Base-by-base conservation (phyloP, 2,329 filamentous ascomycete species). In the Arachnomyces sp. region DNA sequence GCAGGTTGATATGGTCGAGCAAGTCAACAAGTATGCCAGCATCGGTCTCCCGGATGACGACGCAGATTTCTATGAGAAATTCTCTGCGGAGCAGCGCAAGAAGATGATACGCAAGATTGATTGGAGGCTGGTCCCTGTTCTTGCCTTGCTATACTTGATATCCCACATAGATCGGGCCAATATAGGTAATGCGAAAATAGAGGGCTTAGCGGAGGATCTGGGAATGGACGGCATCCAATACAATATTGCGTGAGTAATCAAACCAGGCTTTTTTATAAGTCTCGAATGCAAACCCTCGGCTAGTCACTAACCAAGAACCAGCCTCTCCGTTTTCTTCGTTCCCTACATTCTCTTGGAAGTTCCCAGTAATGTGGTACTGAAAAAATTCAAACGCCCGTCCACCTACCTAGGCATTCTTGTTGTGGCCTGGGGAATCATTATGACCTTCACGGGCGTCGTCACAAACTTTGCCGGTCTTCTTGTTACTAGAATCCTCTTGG, bases 221-320 rank as follows among this genome's bases (percentile, higher is more conserved):
- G 49, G 73, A 21, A 76, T 90, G 69, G 72, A 72, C 1, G 71
- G 74, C 2, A 62, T 69, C 5, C 70, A 84, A 54, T 94, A 88
- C 66, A 89, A 89, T 59, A 71, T 75, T 15, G 76, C 80, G 50
- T 8, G 47, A 57, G 31, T 66, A 59, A 50, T 25, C 9, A 9
- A 65, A 62, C 21, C 21, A 25, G 5, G 5, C 21, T 25, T 9
- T 5, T 5, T 25, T 25, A 25, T 25, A n/a, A n/a, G n/a, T n/a
- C n/a, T 25, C 21, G 21, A 9, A 5, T 25, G 21, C 5, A 25
- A 25, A 25, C 9, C 5, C 9, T 25, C 21, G 21, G 21, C 9
- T 9, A 25, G 9, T 25, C 5, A 9, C 21, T 25, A 25, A 25
- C 21, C 9, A 25, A 25, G 21, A 5, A 51, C 56, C 31, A 53